Conservation (phyloP, 2,329 filamentous ascomycete genomes). For the Verticillium nonalfalfae region DNA sequence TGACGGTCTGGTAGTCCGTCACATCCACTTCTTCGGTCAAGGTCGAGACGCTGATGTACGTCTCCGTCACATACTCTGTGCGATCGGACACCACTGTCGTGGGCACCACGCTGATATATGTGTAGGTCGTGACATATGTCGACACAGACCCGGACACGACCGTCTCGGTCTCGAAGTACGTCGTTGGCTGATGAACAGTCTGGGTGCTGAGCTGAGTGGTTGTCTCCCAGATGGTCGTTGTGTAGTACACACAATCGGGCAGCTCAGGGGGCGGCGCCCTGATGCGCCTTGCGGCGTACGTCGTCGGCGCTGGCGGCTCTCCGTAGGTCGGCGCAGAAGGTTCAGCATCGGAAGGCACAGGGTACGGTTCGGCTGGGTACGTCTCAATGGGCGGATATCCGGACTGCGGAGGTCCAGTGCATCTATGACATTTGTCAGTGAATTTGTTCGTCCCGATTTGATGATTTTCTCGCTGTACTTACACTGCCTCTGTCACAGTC, state of each 20-base stretch:
- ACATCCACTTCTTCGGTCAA: constrained; percentile 5
- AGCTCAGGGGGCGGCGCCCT: constrained; percentile 1
- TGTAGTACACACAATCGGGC: constrained; percentile 11
- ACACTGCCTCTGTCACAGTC: constrained; percentile 9
- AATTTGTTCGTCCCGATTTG: not conserved
- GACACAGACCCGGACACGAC: constrained; percentile 4
- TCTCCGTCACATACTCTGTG: constrained; percentile 7
- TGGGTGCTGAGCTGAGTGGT: constrained; percentile 9
- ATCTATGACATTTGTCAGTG: not conserved
- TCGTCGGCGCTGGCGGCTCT: not conserved
- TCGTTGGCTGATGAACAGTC: constrained; percentile 4
- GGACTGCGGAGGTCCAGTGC: not conserved
- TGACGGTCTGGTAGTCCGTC: constrained; percentile 6
- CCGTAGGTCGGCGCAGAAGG: not conserved
- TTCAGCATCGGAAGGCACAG: not conserved
- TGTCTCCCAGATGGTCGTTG: constrained; percentile 11
- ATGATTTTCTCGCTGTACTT: not conserved
- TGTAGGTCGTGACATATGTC: constrained; percentile 5
- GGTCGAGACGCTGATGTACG: constrained; percentile 6
- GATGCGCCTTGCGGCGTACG: not conserved
- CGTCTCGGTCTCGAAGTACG: constrained; percentile 3
- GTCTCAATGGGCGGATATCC: not conserved
- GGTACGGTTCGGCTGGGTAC: not conserved
- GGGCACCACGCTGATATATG: constrained; percentile 4
- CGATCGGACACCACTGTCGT: constrained; percentile 8